phyloP scores from a whole-genome alignment of 164 flowering plant species.

The Annona cherimola region DNA sequence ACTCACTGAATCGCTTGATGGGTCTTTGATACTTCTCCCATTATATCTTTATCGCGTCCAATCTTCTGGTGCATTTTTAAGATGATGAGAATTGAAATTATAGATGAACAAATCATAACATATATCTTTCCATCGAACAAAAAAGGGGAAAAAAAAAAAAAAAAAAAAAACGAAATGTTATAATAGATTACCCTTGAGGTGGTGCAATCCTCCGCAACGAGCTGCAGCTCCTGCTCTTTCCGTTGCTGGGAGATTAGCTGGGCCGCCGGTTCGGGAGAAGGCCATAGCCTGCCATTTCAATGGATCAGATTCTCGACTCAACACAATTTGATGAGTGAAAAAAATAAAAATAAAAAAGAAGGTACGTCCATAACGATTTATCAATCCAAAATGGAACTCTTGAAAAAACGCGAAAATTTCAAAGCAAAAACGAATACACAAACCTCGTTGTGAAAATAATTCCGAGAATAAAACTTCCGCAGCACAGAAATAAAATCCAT shows the following conservation, averaged over 20 bases:
- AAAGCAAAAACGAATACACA: neutral
- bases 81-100: no score
- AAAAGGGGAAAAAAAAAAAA: neutral
- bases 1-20: slow-evolving; percentile 87
- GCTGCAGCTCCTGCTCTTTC: slow-evolving; percentile 57
- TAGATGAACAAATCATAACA: neutral
- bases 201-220: slow-evolving; percentile 48
- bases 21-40: slow-evolving; percentile 70
- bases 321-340: no score
- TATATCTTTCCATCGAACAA: neutral
- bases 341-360: neutral
- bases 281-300: slow-evolving; percentile 36
- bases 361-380: no score
- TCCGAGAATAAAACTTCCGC: slow-evolving; percentile 56
- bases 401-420: neutral
- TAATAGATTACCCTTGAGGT: slow-evolving; percentile 31
- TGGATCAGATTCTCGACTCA: neutral
- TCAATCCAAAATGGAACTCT: neutral
- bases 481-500: slow-evolving; percentile 63
- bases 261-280: slow-evolving; percentile 38
- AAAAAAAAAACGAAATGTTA: slow-evolving; percentile 1
- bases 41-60: slow-evolving; percentile 36
- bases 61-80: slow-evolving; percentile 4
- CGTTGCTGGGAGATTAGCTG: slow-evolving; percentile 42
- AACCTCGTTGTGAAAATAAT: slow-evolving; percentile 63